A percentile compares a stretch with the other conserved stretches of the same genome.
phyloP scores from a whole-genome alignment of 2,329 filamentous ascomycete species.

The Fusarium sp. region DNA sequence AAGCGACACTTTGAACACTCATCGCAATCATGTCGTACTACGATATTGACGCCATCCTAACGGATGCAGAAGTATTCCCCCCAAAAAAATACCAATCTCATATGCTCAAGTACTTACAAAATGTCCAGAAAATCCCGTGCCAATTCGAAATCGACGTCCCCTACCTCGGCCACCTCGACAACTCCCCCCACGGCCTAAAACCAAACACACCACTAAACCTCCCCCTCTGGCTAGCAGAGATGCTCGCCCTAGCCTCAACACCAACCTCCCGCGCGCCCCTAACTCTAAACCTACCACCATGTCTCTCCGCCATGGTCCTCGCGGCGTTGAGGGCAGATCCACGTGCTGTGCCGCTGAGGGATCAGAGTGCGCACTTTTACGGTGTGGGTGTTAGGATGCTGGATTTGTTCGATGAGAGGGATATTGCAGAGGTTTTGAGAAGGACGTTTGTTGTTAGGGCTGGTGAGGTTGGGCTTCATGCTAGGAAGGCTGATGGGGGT shows the following conservation, averaged over 20 bases:
- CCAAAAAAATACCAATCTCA: neutral
- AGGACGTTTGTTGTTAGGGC: conserved; percentile 84
- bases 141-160: conserved; percentile 91
- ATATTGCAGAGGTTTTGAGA: conserved; percentile 76
- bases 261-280: conserved; percentile 66
- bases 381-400: conserved; percentile 83
- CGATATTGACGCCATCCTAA: conserved; percentile 83
- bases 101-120: conserved; percentile 2
- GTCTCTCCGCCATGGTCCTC: conserved; percentile 79
- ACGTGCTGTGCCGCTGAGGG: conserved; percentile 80
- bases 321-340: conserved; percentile 92
- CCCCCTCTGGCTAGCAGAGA: conserved; percentile 93
- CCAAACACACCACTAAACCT: conserved; percentile 80
- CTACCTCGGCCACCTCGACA: conserved; percentile 87
- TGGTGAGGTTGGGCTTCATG: conserved; percentile 84
- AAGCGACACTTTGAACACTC: neutral
- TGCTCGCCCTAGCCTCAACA: conserved; percentile 76
- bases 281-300: conserved; percentile 80
- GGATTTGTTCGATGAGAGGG: conserved; percentile 84
- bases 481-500: conserved; percentile 77
- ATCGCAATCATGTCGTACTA: conserved; percentile 73
- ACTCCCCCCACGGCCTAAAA: conserved; percentile 79
- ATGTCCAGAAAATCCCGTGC: conserved; percentile 86
- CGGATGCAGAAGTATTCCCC: conserved; percentile 73
- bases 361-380: conserved; percentile 88